Evolutionary conservation across 495 filamentous ascomycete species (phyloP), one percentile per base, ranked within the genome.

Genomic region (Penicillium flavigenum): DNA sequence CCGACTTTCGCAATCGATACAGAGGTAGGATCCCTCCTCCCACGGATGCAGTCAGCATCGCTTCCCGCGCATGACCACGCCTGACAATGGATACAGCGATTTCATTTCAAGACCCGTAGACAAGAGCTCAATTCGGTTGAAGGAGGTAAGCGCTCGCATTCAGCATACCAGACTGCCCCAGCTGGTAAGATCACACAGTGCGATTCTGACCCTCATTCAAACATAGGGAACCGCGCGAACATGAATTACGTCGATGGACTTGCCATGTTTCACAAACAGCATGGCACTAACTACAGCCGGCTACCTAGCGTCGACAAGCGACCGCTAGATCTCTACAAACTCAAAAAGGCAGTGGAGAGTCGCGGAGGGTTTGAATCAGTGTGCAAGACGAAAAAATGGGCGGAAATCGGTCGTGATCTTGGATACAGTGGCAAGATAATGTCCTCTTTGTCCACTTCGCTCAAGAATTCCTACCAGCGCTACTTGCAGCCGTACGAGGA

Each of bases 371-470:
- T 99, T 63, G 91, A 96, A 39, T 86, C 86, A 59, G 94, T 99
- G 38, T 98, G 95, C 79, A 97, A 96, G 74, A 81, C 86, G 48
- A 99, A 99, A 73, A 98, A 96, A 77, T 99, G 94, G 94, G 94
- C 94, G 0, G 94, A 99, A 71, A 97, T 99, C 59, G 94, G 94
- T 34, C 88, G 94, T 67, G 93, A 97, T 71, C 76, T 99, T 19
- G 94, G 94, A 51, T 99, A 99, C 74, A 97, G 94, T 67, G 94
- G 94, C 67, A 99, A 99, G 75, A 99, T 99, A 62, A 99, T 99
- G 94, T 98, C 95, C 0, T 98, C 95, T n/a, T 74, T 99, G 42
- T 99, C 94, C 11, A 99, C 94, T 1, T 98, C 95, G 20, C 83
- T 99, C 50, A 99, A 98, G 72, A 99, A 98, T 65, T 98, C 95